Base-by-base conservation (phyloP, 2,329 filamentous ascomycete genomes). In the Pseudofabraea citricarpa region DNA sequence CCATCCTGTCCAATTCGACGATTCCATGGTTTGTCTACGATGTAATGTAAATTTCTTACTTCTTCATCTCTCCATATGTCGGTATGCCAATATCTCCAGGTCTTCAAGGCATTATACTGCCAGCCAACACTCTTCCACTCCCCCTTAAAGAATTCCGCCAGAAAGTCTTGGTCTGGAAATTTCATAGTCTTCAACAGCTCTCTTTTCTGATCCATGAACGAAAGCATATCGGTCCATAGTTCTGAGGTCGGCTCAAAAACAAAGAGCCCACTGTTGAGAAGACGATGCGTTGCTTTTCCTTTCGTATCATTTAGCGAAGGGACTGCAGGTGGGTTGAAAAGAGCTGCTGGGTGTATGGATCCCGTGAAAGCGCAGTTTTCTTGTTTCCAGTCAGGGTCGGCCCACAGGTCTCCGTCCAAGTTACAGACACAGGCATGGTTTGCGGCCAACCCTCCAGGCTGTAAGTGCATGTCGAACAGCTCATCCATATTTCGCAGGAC, bases 31-130 rank as follows among this genome's bases (percentile, higher is more conserved):
- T 81, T 81, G 24, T 67, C 71, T n/a, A 81, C 59, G 40, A 81
- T 80, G 44, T 75, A 80, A 55, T 81, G 77, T 12, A 81, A 57
- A 48, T 77, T 77, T 62, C 74, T 75, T 43, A 81, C 73, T 27
- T 64, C 55, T 18, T 69, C 70, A 47, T 81, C 76, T 5, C 65
- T 58, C 77, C 77, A 81, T 46, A 81, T 73, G 32, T 61, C 56
- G 18, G 63, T 58, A 55, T 81, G 78, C 41, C 78, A 75, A 60
- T 68, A 68, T 9, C 73, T 63, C 67, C 79, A 50, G 12, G 77
- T 79, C 68, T 80, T 80, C 52, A 81, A 69, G 5, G 75, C 77
- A 49, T 81, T 81, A 59, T 80, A 81, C n/a, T 71, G 60, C 54
- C 79, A 81, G 1, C 74, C 73, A 52, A 81, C 62, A 16, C 70